A percentile compares a stretch with the other conserved stretches of the same genome.
These are phyloP conservation scores for Didymella segeticola DNA, from an alignment of 2,329 filamentous ascomycete genomes.

Conservation along the genomic window DNA sequence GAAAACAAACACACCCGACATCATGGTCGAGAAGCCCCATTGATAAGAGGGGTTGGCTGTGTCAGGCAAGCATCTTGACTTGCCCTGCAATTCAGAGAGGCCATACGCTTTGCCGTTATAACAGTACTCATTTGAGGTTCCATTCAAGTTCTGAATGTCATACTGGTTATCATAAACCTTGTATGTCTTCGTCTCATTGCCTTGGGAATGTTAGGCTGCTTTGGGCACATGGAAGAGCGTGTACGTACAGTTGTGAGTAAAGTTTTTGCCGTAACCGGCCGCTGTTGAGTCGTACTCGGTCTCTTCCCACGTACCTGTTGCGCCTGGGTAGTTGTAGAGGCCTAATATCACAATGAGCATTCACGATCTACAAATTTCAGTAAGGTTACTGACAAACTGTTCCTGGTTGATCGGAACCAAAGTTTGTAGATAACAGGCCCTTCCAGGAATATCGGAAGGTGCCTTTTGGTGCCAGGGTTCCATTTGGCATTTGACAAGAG, in stretches of 20 bases:
- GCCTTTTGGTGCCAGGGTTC: constrained; percentile 18
- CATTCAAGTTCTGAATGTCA: constrained; percentile 19
- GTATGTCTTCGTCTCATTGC: constrained; percentile 23
- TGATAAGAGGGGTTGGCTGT: constrained; percentile 35
- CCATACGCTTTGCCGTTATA: constrained; percentile 25
- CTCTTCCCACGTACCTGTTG: constrained; percentile 1
- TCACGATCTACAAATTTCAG: no score
- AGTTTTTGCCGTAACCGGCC: background rate
- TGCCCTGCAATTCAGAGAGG: constrained; percentile 3
- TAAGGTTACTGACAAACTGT: no score
- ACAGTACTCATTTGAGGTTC: constrained; percentile 18
- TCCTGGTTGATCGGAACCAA: no score
- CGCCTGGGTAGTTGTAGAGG: constrained; percentile 14
- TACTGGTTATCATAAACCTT: constrained; percentile 23
- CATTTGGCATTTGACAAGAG: constrained; percentile 30
- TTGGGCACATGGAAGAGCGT: no score
- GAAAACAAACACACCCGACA: constrained; percentile 41
- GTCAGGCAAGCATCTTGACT: constrained; percentile 38
- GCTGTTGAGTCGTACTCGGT: background rate
- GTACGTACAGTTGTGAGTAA: background rate
- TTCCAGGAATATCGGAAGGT: background rate
- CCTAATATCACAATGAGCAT: background rate
- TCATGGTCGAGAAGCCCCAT: constrained; percentile 49
- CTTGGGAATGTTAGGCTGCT: constrained; percentile 7
- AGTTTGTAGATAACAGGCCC: no score